phyloP scores from a whole-genome alignment of 495 filamentous ascomycete genomes.

The Pseudomonodictys pantanalensis region DNA sequence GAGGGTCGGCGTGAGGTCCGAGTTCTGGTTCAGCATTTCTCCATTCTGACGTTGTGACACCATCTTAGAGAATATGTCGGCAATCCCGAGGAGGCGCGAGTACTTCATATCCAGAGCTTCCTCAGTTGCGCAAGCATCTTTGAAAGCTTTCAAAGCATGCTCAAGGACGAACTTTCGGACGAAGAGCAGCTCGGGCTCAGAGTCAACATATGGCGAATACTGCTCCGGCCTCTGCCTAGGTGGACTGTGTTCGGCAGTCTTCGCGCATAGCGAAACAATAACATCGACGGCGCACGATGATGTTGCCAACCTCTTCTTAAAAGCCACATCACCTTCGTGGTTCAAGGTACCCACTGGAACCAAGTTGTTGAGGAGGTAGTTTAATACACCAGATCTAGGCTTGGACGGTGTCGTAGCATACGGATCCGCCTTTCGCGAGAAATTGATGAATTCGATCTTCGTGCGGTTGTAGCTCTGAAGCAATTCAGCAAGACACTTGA shows the following conservation, averaged over 20 bases:
- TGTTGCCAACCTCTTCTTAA: slow-evolving; percentile 81
- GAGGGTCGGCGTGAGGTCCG: slow-evolving; percentile 53
- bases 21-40: slow-evolving; percentile 40
- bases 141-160: slow-evolving; percentile 87
- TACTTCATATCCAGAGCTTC: slow-evolving; percentile 87
- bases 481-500: slow-evolving; percentile 90
- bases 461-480: slow-evolving; percentile 89
- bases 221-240: slow-evolving; percentile 48
- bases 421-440: slow-evolving; percentile 83
- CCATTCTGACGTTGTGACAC: slow-evolving; percentile 68
- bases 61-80: slow-evolving; percentile 91
- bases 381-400: slow-evolving; percentile 85
- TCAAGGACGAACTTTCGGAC: slow-evolving; percentile 93
- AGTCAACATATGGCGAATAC: slow-evolving; percentile 55
- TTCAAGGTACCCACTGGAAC: slow-evolving; percentile 75
- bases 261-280: slow-evolving; percentile 80
- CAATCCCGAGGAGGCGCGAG: slow-evolving; percentile 74
- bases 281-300: slow-evolving; percentile 80
- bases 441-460: slow-evolving; percentile 98
- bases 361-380: slow-evolving; percentile 85
- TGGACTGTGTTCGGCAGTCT: slow-evolving; percentile 69
- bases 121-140: slow-evolving; percentile 73
- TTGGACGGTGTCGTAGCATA: slow-evolving; percentile 85
- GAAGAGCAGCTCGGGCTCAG: slow-evolving; percentile 84
- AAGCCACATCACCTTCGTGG: slow-evolving; percentile 66